Evolutionary conservation across 1,284 basidiomycete genomes (phyloP).

Genomic region (Rhodotorula mucilaginosa): DNA sequence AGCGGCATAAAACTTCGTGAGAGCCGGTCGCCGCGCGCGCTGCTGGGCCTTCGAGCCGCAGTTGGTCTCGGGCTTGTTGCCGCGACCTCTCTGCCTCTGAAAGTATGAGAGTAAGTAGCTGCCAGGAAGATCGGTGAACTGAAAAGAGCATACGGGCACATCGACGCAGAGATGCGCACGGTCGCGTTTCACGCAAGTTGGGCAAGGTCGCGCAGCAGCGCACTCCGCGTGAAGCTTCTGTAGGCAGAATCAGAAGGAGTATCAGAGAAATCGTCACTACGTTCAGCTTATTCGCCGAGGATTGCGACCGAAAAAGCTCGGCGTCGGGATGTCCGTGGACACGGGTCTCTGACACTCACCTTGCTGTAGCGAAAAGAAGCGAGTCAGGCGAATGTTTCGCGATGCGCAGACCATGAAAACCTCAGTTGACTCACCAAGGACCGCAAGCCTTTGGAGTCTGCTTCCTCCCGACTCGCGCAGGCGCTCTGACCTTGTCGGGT

Average conservation of each 20-base stretch:
- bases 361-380: neutral
- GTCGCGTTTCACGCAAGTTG: conserved; percentile 2
- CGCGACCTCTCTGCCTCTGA: too few species aligned
- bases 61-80: too few species aligned
- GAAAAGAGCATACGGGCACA: neutral
- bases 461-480: neutral
- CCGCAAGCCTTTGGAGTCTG: conserved; percentile 6
- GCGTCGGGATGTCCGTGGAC: neutral
- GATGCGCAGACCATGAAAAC: neutral
- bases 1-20: too few species aligned
- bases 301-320: neutral
- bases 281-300: neutral
- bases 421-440: conserved; percentile 7
- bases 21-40: too few species aligned
- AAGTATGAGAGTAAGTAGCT: too few species aligned
- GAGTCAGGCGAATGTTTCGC: neutral
- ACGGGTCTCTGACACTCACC: neutral
- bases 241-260: neutral
- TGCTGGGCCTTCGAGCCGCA: too few species aligned
- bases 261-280: neutral
- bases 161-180: conserved; percentile 15
- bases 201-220: conserved; percentile 7
- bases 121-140: neutral
- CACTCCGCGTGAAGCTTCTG: conserved; percentile 20
- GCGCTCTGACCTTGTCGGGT: neutral